Evolutionary conservation across 164 flowering plant species (phyloP), one percentile per base, ranked within the genome.

Genomic region (Sextonia rubra): DNA sequence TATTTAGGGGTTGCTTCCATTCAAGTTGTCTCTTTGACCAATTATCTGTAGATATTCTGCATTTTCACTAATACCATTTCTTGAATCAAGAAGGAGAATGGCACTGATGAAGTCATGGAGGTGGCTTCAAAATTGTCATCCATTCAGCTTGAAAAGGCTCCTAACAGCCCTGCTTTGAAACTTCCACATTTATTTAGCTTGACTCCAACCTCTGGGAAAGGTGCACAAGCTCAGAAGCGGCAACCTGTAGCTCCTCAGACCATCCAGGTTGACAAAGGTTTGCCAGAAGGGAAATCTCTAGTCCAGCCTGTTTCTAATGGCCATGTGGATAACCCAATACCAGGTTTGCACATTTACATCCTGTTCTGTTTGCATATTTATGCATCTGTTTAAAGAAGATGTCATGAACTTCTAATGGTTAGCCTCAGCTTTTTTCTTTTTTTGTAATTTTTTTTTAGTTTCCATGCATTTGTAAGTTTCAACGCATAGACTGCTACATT

Each of bases 111-210:
- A 60, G 83, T 83, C 58, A 76, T 80, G 52, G 97, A 91, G 48
- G 76, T 89, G 69, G 77, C 89, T 73, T 89, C 97, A 71, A 86
- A 85, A 75, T 48, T 94, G 76, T 91, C 97, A n/a, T 75, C 73
- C 69, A 71, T 86, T 75, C 97, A 93, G 73, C 83, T 90, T 74
- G 97, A 92, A 27, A 90, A 89, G 80, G 82, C 73, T 69, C 79
- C 92, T 47, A 85, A 88, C 58, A 85, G 90, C 74, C 89, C 97
- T 75, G 71, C 97, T 73, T 76, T 95, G 64, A 95, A 91, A 80
- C 94, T 95, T 69, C 99, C 99, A 52, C 99, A 89, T 37, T 80
- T 95, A 64, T 92, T 95, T 82, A 91, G 89, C 75, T 84, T 82
- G 76, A 89, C 94, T 47, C 97, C 99, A 62, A 90, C 97, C 71